Evolutionary conservation across 202 grass and related monocot species (phyloP).

Genomic region (Saccharum hybrid): DNA sequence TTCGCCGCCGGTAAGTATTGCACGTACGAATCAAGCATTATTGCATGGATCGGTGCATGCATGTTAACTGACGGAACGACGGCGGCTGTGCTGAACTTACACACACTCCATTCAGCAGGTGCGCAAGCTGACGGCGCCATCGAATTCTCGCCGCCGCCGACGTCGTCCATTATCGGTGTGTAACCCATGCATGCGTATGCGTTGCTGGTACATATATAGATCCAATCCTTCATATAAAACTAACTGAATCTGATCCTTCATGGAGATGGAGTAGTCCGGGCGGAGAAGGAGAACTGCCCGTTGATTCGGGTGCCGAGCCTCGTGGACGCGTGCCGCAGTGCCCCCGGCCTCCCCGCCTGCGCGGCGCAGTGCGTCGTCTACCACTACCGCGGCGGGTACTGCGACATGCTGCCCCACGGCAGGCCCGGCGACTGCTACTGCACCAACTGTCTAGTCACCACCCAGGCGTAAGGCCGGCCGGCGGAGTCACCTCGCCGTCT

Average conservation of each 20-base stretch:
- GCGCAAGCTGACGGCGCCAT: background rate
- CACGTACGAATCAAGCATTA: background rate
- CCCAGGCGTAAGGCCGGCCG: background rate
- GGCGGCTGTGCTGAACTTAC: background rate
- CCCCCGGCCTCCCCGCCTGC: background rate
- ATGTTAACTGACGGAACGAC: background rate
- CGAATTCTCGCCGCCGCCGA: background rate
- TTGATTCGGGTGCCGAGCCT: background rate
- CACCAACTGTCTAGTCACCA: background rate
- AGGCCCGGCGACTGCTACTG: slow-evolving; percentile 20
- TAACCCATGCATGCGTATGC: too few species aligned
- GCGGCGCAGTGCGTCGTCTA: background rate
- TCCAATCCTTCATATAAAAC: too few species aligned
- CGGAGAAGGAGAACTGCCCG: background rate
- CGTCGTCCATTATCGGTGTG: too few species aligned
- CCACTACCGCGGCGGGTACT: slow-evolving; percentile 9
- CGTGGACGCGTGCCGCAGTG: background rate
- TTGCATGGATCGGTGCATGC: background rate
- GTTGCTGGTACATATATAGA: too few species aligned
- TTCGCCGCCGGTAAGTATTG: background rate
- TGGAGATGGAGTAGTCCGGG: background rate
- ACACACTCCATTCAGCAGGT: background rate
- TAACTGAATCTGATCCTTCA: too few species aligned
- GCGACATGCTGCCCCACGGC: slow-evolving; percentile 3
- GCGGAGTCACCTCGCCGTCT: background rate